A percentile compares a stretch with the other conserved stretches of the same genome.
Conservation (phyloP, 2,329 filamentous ascomycete species). For the Talaromyces sp. region DNA sequence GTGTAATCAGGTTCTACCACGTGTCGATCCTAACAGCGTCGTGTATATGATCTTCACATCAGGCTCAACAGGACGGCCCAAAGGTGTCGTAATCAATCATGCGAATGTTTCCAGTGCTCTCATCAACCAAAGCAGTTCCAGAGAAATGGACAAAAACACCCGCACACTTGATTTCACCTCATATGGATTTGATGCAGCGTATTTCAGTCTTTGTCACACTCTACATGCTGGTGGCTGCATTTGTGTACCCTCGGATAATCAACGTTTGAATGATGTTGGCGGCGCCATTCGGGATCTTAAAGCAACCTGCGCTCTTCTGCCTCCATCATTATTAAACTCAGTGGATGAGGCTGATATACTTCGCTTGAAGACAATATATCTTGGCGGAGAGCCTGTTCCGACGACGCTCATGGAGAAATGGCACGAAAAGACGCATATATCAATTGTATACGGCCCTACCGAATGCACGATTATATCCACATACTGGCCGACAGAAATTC, state of each 20-base stretch:
- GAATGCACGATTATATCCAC: constrained; percentile 36
- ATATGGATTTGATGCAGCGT: constrained; percentile 9
- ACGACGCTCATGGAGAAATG: constrained; percentile 24
- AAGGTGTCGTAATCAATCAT: constrained; percentile 61
- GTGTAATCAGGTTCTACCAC: background rate
- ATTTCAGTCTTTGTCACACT: constrained; percentile 6
- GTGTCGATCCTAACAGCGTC: background rate
- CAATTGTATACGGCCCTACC: constrained; percentile 43
- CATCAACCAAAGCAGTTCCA: background rate
- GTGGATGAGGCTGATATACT: background rate
- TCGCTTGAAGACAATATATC: background rate
- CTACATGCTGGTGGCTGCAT: constrained; percentile 7
- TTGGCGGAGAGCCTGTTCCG: constrained; percentile 5
- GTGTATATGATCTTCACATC: constrained; percentile 67
- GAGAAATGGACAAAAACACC: constrained; percentile 36
- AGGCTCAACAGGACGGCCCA: constrained; percentile 82
- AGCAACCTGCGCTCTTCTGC: constrained; percentile 1
- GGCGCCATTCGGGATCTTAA: background rate
- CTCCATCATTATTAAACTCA: constrained; percentile 2
- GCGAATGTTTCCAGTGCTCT: constrained; percentile 9
- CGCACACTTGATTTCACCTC: constrained; percentile 7
- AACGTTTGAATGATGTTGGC: constrained; percentile 4
- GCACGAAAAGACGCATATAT: constrained; percentile 29
- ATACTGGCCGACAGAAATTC: constrained; percentile 23
- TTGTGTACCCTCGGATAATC: constrained; percentile 2